These are phyloP conservation scores for Fusarium sp. DNA, from an alignment of 2,329 filamentous ascomycete species.

Conservation along the genomic window DNA sequence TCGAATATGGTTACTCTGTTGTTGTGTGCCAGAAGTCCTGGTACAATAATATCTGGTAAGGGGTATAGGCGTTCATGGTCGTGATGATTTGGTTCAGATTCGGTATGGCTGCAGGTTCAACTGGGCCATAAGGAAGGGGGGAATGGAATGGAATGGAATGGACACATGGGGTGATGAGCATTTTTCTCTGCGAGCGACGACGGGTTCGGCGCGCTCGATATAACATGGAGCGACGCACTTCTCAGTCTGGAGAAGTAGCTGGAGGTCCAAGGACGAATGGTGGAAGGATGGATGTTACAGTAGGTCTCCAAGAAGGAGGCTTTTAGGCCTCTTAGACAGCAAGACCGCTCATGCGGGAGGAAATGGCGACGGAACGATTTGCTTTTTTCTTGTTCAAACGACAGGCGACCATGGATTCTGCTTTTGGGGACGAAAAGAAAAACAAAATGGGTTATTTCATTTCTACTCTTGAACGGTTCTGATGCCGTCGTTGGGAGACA, in stretches of 20 bases:
- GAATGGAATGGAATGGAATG: not conserved
- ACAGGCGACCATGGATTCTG: not conserved
- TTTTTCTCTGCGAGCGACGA: slow-evolving; percentile 21
- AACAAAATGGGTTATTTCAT: slow-evolving; percentile 22
- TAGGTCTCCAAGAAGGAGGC: slow-evolving; percentile 26
- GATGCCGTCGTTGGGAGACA: not conserved
- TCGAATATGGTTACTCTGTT: slow-evolving; percentile 14
- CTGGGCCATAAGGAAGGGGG: not conserved
- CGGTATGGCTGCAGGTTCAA: slow-evolving; percentile 12
- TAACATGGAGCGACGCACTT: slow-evolving; percentile 9
- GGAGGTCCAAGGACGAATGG: not conserved
- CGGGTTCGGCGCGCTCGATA: slow-evolving; percentile 24
- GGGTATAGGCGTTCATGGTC: slow-evolving; percentile 30
- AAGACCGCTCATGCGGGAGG: slow-evolving; percentile 43
- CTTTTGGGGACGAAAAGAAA: slow-evolving; percentile 12
- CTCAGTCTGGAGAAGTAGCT: slow-evolving; percentile 1
- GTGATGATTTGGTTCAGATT: slow-evolving; percentile 29
- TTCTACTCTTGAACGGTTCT: slow-evolving; percentile 12
- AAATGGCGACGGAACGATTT: slow-evolving; percentile 24
- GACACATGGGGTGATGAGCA: slow-evolving; percentile 9
- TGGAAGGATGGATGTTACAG: slow-evolving; percentile 7
- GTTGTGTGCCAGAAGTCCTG: slow-evolving; percentile 8
- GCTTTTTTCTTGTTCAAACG: slow-evolving; percentile 7
- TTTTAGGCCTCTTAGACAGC: slow-evolving; percentile 42
- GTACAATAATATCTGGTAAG: slow-evolving; percentile 24